phyloP scores from a whole-genome alignment of 2,329 filamentous ascomycete species.

The Penicillium sp. region DNA sequence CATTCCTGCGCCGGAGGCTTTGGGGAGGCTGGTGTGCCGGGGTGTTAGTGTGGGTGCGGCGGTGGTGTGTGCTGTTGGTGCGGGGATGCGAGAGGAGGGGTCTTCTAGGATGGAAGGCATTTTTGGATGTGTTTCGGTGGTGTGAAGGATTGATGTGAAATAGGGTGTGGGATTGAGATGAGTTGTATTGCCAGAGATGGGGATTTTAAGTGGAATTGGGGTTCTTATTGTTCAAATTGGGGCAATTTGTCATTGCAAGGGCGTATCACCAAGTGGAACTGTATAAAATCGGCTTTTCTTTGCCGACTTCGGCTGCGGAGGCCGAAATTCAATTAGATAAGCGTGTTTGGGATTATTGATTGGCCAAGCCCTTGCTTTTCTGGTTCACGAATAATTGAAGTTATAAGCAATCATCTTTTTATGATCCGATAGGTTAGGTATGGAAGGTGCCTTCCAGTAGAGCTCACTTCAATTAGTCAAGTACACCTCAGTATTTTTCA shows the following conservation, averaged over 20 bases:
- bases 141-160: not conserved
- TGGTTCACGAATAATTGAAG: no score
- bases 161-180: not conserved
- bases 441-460: no score
- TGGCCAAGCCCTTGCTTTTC: no score
- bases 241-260: not conserved
- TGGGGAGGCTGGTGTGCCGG: slow-evolving; percentile 27
- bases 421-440: no score
- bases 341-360: no score
- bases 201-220: not conserved
- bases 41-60: slow-evolving; percentile 26
- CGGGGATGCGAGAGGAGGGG: slow-evolving; percentile 30
- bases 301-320: not conserved
- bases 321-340: not conserved
- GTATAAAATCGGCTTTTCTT: slow-evolving; percentile 2
- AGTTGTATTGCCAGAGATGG: not conserved
- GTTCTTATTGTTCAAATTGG: not conserved
- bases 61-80: slow-evolving; percentile 23
- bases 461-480: no score
- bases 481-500: no score
- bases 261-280: not conserved
- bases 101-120: slow-evolving; percentile 44
- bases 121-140: slow-evolving; percentile 5
- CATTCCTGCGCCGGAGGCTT: slow-evolving; percentile 19
- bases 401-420: no score